Percentiles rank a stretch among this genome's conserved stretches.
Evolutionary conservation across 2,329 filamentous ascomycete genomes (phyloP).

Genomic region (Metarhizium brunneum): DNA sequence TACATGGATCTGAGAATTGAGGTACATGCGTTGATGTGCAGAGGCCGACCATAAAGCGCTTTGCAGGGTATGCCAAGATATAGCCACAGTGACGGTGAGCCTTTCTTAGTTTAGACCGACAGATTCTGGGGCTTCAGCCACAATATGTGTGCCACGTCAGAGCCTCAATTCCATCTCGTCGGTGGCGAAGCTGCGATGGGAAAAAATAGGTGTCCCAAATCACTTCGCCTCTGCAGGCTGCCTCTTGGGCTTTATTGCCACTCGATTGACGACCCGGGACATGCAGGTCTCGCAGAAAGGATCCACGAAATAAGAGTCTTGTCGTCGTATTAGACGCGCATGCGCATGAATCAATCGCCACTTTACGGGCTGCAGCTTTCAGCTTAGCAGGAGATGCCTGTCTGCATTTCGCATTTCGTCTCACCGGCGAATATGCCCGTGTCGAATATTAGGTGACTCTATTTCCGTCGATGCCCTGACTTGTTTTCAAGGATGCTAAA

Average conservation of each 20-base stretch:
- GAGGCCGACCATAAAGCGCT: no score
- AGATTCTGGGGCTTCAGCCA: slow-evolving; percentile 17
- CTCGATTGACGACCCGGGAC: slow-evolving; percentile 4
- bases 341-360: slow-evolving; percentile 1
- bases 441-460: neutral
- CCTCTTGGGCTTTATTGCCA: slow-evolving; percentile 12
- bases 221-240: slow-evolving; percentile 6
- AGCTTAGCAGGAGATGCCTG: slow-evolving; percentile 5
- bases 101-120: slow-evolving; percentile 7
- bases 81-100: slow-evolving; percentile 11
- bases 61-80: slow-evolving; percentile 1
- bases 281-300: slow-evolving; percentile 10
- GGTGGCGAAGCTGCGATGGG: slow-evolving; percentile 28
- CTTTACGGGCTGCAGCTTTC: slow-evolving; percentile 8
- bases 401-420: neutral
- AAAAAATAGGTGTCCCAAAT: neutral
- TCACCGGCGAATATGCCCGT: neutral
- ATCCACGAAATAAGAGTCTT: neutral
- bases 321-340: slow-evolving; percentile 5
- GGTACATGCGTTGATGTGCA: slow-evolving; percentile 10
- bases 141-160: slow-evolving; percentile 33
- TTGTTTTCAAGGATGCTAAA: neutral
- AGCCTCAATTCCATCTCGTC: slow-evolving; percentile 10
- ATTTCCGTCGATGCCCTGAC: neutral
- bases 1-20: slow-evolving; percentile 18